Percentiles rank a stretch among this genome's conserved stretches.
Evolutionary conservation across 2,329 filamentous ascomycete species (phyloP).

Genomic region (Microsporum ferrugineum): DNA sequence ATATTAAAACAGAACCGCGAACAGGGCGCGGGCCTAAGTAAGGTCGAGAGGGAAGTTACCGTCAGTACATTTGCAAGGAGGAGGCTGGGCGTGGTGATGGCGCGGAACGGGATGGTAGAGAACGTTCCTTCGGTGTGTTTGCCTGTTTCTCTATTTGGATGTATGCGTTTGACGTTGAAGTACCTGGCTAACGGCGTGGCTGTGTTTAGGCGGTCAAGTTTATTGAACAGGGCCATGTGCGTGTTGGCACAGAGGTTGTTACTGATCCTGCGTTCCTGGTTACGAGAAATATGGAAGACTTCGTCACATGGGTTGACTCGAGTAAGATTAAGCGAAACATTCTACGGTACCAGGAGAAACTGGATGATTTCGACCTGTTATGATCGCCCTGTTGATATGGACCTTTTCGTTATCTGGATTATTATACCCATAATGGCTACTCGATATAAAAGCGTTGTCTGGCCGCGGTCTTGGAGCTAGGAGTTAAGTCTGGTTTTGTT

Average conservation of each 20-base stretch:
- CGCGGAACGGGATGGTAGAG: slow-evolving; percentile 79
- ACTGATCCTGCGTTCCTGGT: slow-evolving; percentile 85
- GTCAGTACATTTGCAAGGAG: slow-evolving; percentile 80
- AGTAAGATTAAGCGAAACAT: slow-evolving; percentile 97
- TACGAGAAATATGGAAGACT: slow-evolving; percentile 83
- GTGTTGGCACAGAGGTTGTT: slow-evolving; percentile 80
- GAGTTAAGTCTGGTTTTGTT: too few species aligned
- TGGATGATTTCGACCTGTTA: slow-evolving; percentile 90
- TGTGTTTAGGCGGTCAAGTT: slow-evolving; percentile 48
- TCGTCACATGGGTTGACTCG: slow-evolving; percentile 89
- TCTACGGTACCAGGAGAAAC: slow-evolving; percentile 83
- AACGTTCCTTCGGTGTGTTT: slow-evolving; percentile 60
- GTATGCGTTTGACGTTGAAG: slow-evolving; percentile 8
- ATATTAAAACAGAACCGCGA: slow-evolving; percentile 64
- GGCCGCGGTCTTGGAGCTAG: too few species aligned
- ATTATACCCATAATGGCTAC: background rate
- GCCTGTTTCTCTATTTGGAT: background rate
- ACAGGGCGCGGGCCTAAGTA: slow-evolving; percentile 56
- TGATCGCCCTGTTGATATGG: slow-evolving; percentile 31
- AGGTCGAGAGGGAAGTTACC: slow-evolving; percentile 75
- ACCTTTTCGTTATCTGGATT: background rate
- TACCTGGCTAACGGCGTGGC: slow-evolving; percentile 6
- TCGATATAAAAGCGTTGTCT: background rate
- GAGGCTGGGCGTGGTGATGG: slow-evolving; percentile 82
- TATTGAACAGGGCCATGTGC: slow-evolving; percentile 87